phyloP scores from a whole-genome alignment of 139 green algal species.

The Closterium sp. region DNA sequence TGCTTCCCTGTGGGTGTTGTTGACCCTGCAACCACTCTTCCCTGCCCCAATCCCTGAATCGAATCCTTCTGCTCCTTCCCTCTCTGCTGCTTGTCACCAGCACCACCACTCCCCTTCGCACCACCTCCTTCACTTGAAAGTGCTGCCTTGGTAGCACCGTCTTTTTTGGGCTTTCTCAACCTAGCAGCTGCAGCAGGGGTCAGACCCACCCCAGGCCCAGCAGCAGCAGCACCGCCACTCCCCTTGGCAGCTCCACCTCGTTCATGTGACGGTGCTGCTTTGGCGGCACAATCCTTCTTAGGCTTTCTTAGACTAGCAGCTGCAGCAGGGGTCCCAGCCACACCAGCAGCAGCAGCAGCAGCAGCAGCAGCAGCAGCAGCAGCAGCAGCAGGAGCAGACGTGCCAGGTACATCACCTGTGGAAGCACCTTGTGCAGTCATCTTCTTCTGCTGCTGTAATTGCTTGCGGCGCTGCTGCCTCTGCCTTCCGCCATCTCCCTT shows the following conservation, averaged over 20 bases:
- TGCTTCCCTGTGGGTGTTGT: background rate
- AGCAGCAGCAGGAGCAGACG: background rate
- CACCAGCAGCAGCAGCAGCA: background rate
- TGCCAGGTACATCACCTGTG: too few relatives aligned
- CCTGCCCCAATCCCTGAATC: background rate
- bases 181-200: too few relatives aligned
- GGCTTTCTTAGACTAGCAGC: background rate
- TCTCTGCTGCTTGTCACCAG: background rate
- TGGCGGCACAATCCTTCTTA: background rate
- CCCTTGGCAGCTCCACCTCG: too few relatives aligned
- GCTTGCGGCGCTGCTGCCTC: background rate
- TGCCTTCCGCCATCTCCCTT: background rate
- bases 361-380: background rate
- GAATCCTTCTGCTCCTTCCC: background rate
- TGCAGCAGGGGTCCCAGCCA: background rate
- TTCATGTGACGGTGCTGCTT: too few relatives aligned
- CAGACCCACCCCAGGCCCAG: background rate
- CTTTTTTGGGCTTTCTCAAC: too few relatives aligned
- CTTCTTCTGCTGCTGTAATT: background rate
- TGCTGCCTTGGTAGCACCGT: too few relatives aligned
- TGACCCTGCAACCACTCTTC: background rate
- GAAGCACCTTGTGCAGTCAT: background rate
- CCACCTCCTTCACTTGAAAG: too few relatives aligned
- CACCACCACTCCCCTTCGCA: background rate
- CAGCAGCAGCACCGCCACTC: background rate